Evolutionary conservation across 495 filamentous ascomycete species (phyloP), one percentile per base, ranked within the genome.

Genomic region (Penicillium diatomitis): DNA sequence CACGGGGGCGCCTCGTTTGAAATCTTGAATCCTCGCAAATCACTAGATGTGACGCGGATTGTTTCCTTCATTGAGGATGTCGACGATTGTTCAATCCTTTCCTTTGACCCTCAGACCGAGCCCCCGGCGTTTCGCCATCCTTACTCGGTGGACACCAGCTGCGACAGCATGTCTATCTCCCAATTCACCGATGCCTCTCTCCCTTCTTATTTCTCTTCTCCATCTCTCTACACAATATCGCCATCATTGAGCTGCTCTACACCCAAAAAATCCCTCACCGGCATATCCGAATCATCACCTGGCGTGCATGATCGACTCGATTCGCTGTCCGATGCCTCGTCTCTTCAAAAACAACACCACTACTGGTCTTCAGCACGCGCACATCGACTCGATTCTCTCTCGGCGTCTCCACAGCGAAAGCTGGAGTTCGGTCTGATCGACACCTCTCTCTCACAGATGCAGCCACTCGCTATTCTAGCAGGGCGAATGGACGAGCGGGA

Each of bases 21-120:
- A 39, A 74, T 74, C 32, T 40, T 74, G 11, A 74, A 74, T 32
- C 71, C 71, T 28, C 67, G 66, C 44, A 65, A 66, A 45, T 74
- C 70, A 6, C 52, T 72, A 9, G 60, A 68, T 47, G 50, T 68
- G 8, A 57, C 67, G 4, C 62, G 67, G 8, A 71, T 73, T 34
- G 67, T 71, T 30, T 72, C 70, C 3, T 71, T 62, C 44, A 67
- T 71, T 28, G 70, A 73, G 44, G 70, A 73, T 41, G 60, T 66
- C 11, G 67, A 71, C 46, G 45, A 29, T 11, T 62, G 58, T 41
- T 64, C 64, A 2, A 4, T 52, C 4, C 9, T 57, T 20, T 61
- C 65, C 0, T 29, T 37, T 2, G 58, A 61, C 20, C 53, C 61
- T 11, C 44, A 20, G 20, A 49, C 10, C 58, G 62, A 9, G 64